Conservation (phyloP, 2,329 filamentous ascomycete genomes). For the Claviceps sp. region DNA sequence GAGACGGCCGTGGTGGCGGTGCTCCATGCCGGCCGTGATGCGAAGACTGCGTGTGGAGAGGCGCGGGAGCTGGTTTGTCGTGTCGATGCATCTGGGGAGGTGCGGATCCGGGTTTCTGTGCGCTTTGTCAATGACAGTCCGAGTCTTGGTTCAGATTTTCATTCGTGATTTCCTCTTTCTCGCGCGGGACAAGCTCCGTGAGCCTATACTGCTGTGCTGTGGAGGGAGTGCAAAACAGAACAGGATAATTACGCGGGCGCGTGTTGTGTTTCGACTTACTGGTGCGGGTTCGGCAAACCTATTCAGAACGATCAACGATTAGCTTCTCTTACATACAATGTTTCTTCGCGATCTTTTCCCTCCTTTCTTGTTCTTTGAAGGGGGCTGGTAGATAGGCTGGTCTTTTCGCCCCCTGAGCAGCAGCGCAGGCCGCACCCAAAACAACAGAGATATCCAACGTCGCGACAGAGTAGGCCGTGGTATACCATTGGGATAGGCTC, state of each 20-base stretch:
- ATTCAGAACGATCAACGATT: neutral
- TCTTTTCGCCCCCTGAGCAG: neutral
- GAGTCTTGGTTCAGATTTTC: no score
- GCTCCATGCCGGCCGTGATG: neutral
- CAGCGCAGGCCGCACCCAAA: neutral
- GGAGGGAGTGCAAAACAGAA: no score
- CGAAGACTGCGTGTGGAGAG: slow-evolving; percentile 2
- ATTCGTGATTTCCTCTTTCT: no score
- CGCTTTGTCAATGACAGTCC: neutral
- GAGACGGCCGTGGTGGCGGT: slow-evolving; percentile 20
- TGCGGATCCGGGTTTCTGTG: slow-evolving; percentile 24
- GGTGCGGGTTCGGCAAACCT: slow-evolving; percentile 67
- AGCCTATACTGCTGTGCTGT: no score
- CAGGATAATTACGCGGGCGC: slow-evolving; percentile 3
- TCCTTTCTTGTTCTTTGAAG: neutral
- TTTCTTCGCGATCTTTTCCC: neutral
- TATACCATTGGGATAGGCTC: neutral
- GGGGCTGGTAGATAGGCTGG: no score
- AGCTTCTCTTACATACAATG: neutral
- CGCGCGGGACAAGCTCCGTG: no score
- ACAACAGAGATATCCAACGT: neutral
- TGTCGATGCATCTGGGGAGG: slow-evolving; percentile 22
- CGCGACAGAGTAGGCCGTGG: neutral
- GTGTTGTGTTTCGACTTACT: slow-evolving; percentile 26
- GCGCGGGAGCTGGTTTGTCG: slow-evolving; percentile 32